Conservation (phyloP, 805 yeast species). For the Metschnikowia matae region DNA sequence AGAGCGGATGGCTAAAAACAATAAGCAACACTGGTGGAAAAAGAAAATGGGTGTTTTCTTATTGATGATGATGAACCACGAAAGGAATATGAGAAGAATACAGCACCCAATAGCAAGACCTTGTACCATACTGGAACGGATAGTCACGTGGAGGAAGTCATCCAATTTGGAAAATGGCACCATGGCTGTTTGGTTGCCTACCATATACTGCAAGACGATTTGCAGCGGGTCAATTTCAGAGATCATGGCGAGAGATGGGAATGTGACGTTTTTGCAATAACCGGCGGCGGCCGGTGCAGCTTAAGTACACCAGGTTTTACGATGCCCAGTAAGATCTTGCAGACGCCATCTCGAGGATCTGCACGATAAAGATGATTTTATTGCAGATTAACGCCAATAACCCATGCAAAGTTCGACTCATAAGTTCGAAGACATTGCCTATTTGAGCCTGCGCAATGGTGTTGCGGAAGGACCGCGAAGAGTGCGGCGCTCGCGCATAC, state of each 20-base stretch:
- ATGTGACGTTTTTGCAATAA: background rate
- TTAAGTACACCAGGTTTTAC: background rate
- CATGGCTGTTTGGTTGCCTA: slow-evolving; percentile 5
- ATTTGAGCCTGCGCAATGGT: slow-evolving; percentile 4
- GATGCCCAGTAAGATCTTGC: background rate
- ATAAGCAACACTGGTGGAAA: slow-evolving; percentile 61
- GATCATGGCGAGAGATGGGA: slow-evolving; percentile 4
- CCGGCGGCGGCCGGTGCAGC: background rate
- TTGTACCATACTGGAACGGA: slow-evolving; percentile 9
- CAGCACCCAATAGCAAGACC: slow-evolving; percentile 17
- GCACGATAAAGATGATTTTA: background rate
- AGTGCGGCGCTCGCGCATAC: background rate
- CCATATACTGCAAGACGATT: slow-evolving; percentile 11
- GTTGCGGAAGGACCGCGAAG: background rate
- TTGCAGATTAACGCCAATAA: background rate
- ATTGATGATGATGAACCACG: slow-evolving; percentile 31
- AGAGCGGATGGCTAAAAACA: slow-evolving; percentile 56
- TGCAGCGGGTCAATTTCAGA: slow-evolving; percentile 9
- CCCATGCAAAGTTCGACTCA: background rate
- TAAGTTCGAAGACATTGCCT: slow-evolving; percentile 4
- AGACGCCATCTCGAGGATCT: background rate
- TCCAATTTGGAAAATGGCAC: slow-evolving; percentile 13
- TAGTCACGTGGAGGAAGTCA: slow-evolving; percentile 1
- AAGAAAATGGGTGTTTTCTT: slow-evolving; percentile 66
- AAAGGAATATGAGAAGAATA: slow-evolving; percentile 12